Base-by-base conservation (phyloP, 2,329 filamentous ascomycete species). In the Paracoccidioides lutzii region DNA sequence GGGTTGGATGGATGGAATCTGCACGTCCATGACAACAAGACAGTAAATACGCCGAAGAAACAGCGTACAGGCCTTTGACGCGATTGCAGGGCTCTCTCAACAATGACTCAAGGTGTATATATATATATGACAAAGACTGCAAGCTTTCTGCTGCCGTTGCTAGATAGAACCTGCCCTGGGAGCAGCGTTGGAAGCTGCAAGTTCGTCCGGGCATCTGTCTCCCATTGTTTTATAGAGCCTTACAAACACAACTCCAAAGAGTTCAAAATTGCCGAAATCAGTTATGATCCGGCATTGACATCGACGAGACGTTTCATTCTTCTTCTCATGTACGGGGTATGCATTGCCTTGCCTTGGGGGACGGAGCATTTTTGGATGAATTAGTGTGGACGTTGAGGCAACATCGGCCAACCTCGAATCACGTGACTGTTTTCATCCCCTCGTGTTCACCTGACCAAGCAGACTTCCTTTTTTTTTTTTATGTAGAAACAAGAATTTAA, bases 1-100 rank as follows among this genome's bases (percentile, higher is more conserved):
- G 52, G 77, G 81, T 60, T 77, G 76, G 65, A 93, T 91, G n/a
- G 52, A 62, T 53, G 61, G 52, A 45, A 14, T 12, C 33, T 38
- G 15, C n/a, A 37, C 14, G 42, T 51, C 46, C 54, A 55, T 55
- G 30, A 30, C 37, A 32, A 42, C 28, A 22, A 52, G 38, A 4
- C 28, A 32, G 22, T 4, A 37, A 3, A 14, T n/a, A 32, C n/a
- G 8, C 12, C 5, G 12, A 40, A 28, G 15, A 2, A 10, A 30
- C 2, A 22, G 22, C 22, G 22, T 22, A 22, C 3, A 14, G 6
- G 35, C 10, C 22, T 5, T 28, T 30, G 37, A 14, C 7, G 8
- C 9, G 10, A 8, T 32, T 22, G 35, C 6, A 10, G 49, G 14
- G 28, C 22, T 32, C 49, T 51, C 28, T 40, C 12, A 22, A 10